Conservation (phyloP, 805 yeast genomes). For the Diddensiella caesifluorescens region DNA sequence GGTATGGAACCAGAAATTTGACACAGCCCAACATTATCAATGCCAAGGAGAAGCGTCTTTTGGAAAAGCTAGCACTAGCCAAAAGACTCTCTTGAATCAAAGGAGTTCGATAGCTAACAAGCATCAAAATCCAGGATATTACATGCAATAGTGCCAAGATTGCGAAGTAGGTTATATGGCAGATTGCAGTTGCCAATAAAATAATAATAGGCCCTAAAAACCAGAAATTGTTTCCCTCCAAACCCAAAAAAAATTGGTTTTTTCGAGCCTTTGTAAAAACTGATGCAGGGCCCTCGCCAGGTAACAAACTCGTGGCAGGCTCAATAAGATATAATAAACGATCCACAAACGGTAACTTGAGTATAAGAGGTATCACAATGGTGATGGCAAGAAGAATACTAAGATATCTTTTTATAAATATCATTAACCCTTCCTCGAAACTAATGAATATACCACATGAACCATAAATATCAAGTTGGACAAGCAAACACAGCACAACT, state of each 20-base stretch:
- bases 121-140: not conserved
- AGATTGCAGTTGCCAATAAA: constrained; percentile 42
- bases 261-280: constrained; percentile 13
- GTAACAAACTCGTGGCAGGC: constrained; percentile 40
- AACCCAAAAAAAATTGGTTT: constrained; percentile 61
- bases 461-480: constrained; percentile 49
- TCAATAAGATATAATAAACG: constrained; percentile 36
- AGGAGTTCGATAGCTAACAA: not conserved
- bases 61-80: not conserved
- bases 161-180: constrained; percentile 32
- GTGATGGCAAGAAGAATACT: constrained; percentile 24
- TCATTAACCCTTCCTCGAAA: constrained; percentile 42
- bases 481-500: constrained; percentile 43
- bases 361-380: constrained; percentile 28
- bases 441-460: constrained; percentile 38
- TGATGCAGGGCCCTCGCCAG: constrained; percentile 19
- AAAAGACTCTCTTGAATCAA: not conserved
- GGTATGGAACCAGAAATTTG: constrained; percentile 69
- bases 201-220: constrained; percentile 56
- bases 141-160: constrained; percentile 6
- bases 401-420: constrained; percentile 32
- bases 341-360: constrained; percentile 35
- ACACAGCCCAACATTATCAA: constrained; percentile 40
- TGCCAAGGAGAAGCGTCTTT: not conserved
- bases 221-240: constrained; percentile 51